These are phyloP conservation scores for Jacaranda mimosifolia DNA, from an alignment of 257 asterid species.

Conservation along the genomic window DNA sequence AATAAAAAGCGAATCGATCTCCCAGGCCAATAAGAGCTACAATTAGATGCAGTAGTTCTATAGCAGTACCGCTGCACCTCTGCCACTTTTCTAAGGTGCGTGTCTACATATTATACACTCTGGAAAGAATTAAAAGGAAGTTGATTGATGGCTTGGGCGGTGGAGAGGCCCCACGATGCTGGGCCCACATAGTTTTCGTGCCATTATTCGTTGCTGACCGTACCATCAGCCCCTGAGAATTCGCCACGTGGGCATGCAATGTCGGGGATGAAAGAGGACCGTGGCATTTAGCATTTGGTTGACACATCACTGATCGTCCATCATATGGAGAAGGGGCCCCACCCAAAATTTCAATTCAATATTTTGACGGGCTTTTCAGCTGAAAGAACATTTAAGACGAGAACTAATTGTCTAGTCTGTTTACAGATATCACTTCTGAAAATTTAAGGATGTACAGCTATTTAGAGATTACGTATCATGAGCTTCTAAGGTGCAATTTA, in stretches of 20 bases:
- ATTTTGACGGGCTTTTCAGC: neutral
- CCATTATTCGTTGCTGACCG: conserved; percentile 19
- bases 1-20: neutral
- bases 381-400: neutral
- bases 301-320: neutral
- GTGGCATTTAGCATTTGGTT: conserved; percentile 28
- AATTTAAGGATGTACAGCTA: conserved; percentile 9
- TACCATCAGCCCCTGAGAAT: neutral
- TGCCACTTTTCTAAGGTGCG: no score
- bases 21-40: no score
- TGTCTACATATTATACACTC: neutral
- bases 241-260: conserved; percentile 21
- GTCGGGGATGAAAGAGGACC: neutral
- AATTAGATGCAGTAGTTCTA: no score
- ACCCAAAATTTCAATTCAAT: neutral
- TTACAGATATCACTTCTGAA: neutral
- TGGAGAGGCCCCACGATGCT: conserved; percentile 23
- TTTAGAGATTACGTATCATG: neutral
- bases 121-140: conserved; percentile 33
- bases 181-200: conserved; percentile 31
- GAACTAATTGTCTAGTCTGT: neutral
- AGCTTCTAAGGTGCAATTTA: neutral
- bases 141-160: conserved; percentile 39
- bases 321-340: conserved; percentile 2
- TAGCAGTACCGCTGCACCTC: no score